Percentiles rank a stretch among this genome's conserved stretches.
Evolutionary conservation across 169 alveolate genomes (phyloP).

Genomic region (Plasmodium berghei): DNA sequence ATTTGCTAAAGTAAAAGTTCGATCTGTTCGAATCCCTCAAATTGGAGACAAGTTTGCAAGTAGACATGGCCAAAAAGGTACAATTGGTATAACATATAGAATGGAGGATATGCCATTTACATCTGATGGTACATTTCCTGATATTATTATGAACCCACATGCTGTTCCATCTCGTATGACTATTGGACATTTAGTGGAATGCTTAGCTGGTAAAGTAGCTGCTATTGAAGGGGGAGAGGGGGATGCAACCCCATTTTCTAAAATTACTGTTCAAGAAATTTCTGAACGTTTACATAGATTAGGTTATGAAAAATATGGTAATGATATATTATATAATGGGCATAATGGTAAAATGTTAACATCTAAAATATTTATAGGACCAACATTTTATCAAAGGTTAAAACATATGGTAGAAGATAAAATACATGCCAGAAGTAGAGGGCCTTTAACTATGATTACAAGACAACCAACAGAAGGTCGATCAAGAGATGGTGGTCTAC

Average conservation of each 20-base stretch:
- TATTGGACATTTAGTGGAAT: constrained; percentile 99
- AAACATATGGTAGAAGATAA: constrained; percentile 99
- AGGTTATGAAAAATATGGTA: constrained; percentile 98
- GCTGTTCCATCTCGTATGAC: constrained; percentile 99
- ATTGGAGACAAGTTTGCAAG: constrained; percentile 99
- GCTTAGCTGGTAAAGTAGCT: constrained; percentile 97
- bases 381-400: constrained; percentile 99
- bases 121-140: constrained; percentile 98
- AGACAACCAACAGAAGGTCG: constrained; percentile 99
- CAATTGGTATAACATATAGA: constrained; percentile 99
- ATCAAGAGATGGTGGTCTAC: constrained; percentile 97
- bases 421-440: constrained; percentile 99
- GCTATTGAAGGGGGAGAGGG: constrained; percentile 98
- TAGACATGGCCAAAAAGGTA: constrained; percentile 99
- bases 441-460: constrained; percentile 98
- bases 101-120: constrained; percentile 99
- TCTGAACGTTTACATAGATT: constrained; percentile 95
- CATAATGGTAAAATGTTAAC: constrained; percentile 95
- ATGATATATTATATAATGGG: constrained; percentile 98
- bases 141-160: constrained; percentile 99
- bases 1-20: constrained; percentile 96
- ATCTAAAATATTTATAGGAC: constrained; percentile 98
- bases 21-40: constrained; percentile 96
- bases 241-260: constrained; percentile 99
- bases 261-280: constrained; percentile 97